A percentile compares a stretch with the other conserved stretches of the same genome.
These are phyloP conservation scores for Erythrophleum fordii DNA, from an alignment of 306 rosid genomes.

Conservation along the genomic window DNA sequence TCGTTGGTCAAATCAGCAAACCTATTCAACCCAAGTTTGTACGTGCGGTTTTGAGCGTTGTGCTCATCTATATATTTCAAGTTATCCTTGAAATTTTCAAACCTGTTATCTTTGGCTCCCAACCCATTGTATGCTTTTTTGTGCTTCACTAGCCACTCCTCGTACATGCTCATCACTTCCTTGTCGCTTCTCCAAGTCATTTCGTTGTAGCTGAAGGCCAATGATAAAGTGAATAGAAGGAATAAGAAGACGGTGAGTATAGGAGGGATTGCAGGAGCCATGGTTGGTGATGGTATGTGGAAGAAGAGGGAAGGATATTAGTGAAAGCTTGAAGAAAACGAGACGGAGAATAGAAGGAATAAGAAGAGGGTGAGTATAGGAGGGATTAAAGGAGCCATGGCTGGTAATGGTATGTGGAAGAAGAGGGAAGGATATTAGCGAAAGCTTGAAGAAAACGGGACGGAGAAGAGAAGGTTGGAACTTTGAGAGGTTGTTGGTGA, in stretches of 20 bases:
- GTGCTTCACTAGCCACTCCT: constrained; percentile 68
- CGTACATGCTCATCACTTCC: constrained; percentile 62
- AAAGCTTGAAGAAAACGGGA: neutral
- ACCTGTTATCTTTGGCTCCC: constrained; percentile 71
- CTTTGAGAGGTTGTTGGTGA: constrained; percentile 29
- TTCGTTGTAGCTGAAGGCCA: constrained; percentile 21
- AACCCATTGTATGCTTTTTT: constrained; percentile 68
- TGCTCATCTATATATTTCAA: constrained; percentile 71
- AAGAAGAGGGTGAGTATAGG: constrained; percentile 37
- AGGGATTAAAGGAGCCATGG: constrained; percentile 45
- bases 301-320: neutral
- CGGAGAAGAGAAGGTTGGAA: neutral
- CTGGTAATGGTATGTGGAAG: neutral
- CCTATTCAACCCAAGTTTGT: constrained; percentile 72
- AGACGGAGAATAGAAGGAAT: constrained; percentile 47
- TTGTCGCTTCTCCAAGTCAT: constrained; percentile 41
- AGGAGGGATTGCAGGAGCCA: constrained; percentile 41
- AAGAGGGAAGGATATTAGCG: neutral
- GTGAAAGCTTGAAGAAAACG: neutral
- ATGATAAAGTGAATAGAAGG: constrained; percentile 42
- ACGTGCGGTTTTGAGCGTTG: constrained; percentile 60
- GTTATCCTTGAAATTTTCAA: constrained; percentile 75
- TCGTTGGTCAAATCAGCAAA: constrained; percentile 84
- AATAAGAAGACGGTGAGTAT: constrained; percentile 41
- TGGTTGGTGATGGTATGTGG: constrained; percentile 11